Conservation (phyloP, 352 stramenopile genomes). For the Pythium insidiosum region DNA sequence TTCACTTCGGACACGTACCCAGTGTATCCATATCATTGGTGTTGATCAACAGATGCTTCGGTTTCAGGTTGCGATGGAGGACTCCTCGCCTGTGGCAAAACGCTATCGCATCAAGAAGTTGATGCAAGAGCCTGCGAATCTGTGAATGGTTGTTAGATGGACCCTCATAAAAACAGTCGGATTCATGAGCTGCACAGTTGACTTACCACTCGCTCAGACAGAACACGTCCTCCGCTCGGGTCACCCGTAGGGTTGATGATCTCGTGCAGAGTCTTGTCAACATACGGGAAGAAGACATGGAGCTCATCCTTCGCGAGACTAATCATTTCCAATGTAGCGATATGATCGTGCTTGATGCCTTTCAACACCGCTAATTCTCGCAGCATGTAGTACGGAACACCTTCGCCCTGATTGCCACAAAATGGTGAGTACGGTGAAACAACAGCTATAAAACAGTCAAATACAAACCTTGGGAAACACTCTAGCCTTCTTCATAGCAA, state of each 20-base stretch:
- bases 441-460: neutral
- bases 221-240: conserved; percentile 59
- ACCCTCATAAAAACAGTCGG: neutral
- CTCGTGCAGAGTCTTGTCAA: conserved; percentile 88
- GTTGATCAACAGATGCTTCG: conserved; percentile 85
- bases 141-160: too few relatives aligned
- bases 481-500: conserved; percentile 84
- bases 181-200: neutral
- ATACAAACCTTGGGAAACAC: conserved; percentile 75
- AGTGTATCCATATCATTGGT: conserved; percentile 50
- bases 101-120: conserved; percentile 82
- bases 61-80: conserved; percentile 87
- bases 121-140: conserved; percentile 77
- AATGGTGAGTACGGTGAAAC: too few relatives aligned
- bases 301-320: conserved; percentile 82
- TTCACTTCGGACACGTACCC: conserved; percentile 25
- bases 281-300: conserved; percentile 87
- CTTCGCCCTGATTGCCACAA: conserved; percentile 86
- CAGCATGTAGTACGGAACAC: conserved; percentile 92
- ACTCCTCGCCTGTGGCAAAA: conserved; percentile 86
- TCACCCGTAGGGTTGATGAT: conserved; percentile 87
- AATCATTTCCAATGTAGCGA: conserved; percentile 84
- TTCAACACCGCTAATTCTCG: conserved; percentile 84
- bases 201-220: conserved; percentile 69
- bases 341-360: conserved; percentile 83